phyloP scores from a whole-genome alignment of 176 grass and related monocot genomes.

The Puya raimondii region DNA sequence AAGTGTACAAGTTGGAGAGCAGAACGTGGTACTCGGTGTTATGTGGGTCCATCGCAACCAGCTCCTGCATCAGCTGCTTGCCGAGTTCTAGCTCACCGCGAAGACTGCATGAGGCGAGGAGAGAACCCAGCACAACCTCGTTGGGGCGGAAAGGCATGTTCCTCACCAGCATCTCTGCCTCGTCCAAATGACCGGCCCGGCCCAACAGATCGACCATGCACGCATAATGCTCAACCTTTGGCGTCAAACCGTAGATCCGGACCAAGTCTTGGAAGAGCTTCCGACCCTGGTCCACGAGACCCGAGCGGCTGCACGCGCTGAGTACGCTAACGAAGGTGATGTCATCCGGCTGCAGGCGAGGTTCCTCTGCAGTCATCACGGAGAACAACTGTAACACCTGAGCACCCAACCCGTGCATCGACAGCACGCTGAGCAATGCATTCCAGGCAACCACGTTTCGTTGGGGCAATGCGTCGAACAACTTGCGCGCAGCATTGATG shows the following conservation, averaged over 20 bases:
- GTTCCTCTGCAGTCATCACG: conserved; percentile 6
- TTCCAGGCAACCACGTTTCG: conserved; percentile 20
- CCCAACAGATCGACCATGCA: conserved; percentile 18
- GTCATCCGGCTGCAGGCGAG: conserved; percentile 13
- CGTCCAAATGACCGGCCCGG: conserved; percentile 12
- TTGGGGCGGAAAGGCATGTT: conserved; percentile 13
- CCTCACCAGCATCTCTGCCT: conserved; percentile 14
- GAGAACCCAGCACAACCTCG: conserved; percentile 15
- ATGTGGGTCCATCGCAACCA: conserved; percentile 2
- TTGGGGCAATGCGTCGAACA: conserved; percentile 5
- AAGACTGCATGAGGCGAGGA: conserved; percentile 9
- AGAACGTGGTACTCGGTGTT: conserved; percentile 19
- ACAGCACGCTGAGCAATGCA: conserved; percentile 14
- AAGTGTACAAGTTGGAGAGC: conserved; percentile 11
- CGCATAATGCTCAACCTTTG: conserved; percentile 15
- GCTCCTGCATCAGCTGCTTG: conserved; percentile 9
- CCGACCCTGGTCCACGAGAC: conserved; percentile 10
- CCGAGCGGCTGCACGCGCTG: conserved; percentile 17
- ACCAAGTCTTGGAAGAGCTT: conserved; percentile 8
- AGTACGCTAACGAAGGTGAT: conserved; percentile 18
- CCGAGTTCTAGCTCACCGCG: conserved; percentile 14
- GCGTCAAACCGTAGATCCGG: background rate
- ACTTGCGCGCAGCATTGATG: background rate
- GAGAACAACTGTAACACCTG: conserved; percentile 12
- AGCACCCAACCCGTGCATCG: conserved; percentile 15